A percentile compares a stretch with the other conserved stretches of the same genome.
phyloP scores from a whole-genome alignment of 108 stramenopile genomes.

The Poteriospumella lacustris region DNA sequence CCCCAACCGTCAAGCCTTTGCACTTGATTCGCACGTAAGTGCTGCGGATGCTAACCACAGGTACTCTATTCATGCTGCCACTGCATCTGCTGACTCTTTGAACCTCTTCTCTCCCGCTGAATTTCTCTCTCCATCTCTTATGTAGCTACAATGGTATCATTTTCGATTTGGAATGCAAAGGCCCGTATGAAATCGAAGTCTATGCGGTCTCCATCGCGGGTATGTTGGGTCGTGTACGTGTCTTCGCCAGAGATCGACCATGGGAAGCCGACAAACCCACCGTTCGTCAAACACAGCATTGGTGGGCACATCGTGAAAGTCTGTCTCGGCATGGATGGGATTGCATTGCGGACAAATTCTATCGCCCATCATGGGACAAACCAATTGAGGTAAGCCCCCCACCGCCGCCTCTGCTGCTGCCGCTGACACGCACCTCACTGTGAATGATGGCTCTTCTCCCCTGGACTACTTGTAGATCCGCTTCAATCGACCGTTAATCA shows the following conservation, averaged over 20 bases:
- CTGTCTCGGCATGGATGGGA: slow-evolving; percentile 10
- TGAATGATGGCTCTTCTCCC: no score
- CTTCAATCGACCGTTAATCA: background rate
- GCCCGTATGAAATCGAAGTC: slow-evolving; percentile 11
- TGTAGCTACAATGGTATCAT: slow-evolving; percentile 29
- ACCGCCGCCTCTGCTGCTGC: background rate
- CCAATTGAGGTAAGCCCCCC: background rate
- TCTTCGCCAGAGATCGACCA: slow-evolving; percentile 17
- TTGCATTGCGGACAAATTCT: background rate
- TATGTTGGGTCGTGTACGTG: slow-evolving; percentile 18
- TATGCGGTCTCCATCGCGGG: background rate
- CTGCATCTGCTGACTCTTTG: no score
- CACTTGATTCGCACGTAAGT: background rate
- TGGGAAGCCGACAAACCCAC: slow-evolving; percentile 17
- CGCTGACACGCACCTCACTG: no score
- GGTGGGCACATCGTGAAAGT: slow-evolving; percentile 18
- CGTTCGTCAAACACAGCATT: background rate
- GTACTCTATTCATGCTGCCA: no score
- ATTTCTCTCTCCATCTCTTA: no score
- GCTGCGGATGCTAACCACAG: slow-evolving; percentile 9
- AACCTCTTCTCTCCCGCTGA: no score
- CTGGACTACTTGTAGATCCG: no score
- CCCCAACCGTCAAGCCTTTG: background rate
- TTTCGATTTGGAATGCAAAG: background rate
- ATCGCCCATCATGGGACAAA: slow-evolving; percentile 25